Evolutionary conservation across 345 rosid species (phyloP).

Genomic region (Erucastrum elatum): DNA sequence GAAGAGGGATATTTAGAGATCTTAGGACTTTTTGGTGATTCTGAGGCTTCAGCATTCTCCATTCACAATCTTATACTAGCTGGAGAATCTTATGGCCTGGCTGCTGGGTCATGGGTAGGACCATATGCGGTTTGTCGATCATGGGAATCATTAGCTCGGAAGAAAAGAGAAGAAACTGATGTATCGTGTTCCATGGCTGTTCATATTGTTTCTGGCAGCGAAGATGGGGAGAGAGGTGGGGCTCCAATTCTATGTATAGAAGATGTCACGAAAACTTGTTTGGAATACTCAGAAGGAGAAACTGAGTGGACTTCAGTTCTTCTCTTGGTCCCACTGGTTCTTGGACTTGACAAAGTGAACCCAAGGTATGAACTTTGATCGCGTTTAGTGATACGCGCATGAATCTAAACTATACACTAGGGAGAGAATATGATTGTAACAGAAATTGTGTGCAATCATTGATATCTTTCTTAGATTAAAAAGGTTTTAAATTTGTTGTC

Average conservation of each 20-base stretch:
- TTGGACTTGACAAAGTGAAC: conserved; percentile 85
- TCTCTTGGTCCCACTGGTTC: conserved; percentile 92
- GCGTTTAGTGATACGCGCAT: background rate
- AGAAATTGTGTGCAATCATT: background rate
- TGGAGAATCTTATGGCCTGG: conserved; percentile 80
- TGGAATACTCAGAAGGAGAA: conserved; percentile 62
- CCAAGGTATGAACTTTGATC: conserved; percentile 57
- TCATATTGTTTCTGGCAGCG: conserved; percentile 87
- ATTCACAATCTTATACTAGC: conserved; percentile 81
- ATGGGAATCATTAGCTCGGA: conserved; percentile 69
- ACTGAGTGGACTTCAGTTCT: conserved; percentile 77
- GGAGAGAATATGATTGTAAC: background rate
- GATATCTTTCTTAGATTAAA: background rate
- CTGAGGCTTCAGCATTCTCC: conserved; percentile 64
- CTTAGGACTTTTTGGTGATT: conserved; percentile 80
- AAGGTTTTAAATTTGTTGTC: background rate
- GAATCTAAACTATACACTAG: background rate
- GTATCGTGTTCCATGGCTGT: conserved; percentile 75
- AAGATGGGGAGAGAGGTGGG: conserved; percentile 95
- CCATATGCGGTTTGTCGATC: conserved; percentile 94
- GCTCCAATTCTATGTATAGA: conserved; percentile 87
- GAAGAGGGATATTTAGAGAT: conserved; percentile 66
- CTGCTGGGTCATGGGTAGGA: conserved; percentile 97
- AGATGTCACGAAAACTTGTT: conserved; percentile 70
- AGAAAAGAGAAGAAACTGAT: conserved; percentile 48